Percentiles rank a stretch among this genome's conserved stretches.
Evolutionary conservation across 2,329 filamentous ascomycete species (phyloP).

Genomic region (Hymenoscyphus fraxineus): DNA sequence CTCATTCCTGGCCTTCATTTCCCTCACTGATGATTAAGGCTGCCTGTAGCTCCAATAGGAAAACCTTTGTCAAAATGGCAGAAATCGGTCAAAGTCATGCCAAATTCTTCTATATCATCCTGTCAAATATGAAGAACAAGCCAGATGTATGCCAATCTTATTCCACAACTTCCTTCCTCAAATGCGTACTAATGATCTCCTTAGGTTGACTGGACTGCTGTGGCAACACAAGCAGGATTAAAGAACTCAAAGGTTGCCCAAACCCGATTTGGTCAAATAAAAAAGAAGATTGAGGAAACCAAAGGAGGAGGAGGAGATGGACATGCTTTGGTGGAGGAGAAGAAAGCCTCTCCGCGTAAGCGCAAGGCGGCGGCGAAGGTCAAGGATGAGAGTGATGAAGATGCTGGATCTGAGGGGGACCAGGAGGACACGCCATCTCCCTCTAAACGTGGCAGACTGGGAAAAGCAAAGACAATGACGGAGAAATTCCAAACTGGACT

Average conservation of each 20-base stretch:
- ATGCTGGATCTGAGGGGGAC: not conserved
- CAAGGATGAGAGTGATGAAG: not conserved
- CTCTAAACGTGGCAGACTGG: not conserved
- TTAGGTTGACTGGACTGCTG: slow-evolving; percentile 18
- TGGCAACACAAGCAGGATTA: slow-evolving; percentile 42
- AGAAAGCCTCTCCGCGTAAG: not conserved
- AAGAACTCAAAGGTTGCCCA: slow-evolving; percentile 45
- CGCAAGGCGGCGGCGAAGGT: not conserved
- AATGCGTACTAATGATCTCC: not conserved
- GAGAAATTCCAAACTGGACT: not conserved
- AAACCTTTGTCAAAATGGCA: not conserved
- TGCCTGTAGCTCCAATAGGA: not conserved
- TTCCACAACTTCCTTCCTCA: not conserved
- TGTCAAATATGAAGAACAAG: not conserved
- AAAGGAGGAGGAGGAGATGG: no score
- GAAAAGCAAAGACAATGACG: not conserved
- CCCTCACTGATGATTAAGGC: not conserved
- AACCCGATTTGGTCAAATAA: slow-evolving; percentile 49
- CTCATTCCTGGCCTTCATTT: not conserved
- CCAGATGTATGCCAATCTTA: not conserved
- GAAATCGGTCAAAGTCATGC: not conserved
- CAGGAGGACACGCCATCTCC: not conserved
- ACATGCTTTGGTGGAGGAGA: not conserved
- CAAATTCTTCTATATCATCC: slow-evolving; percentile 2
- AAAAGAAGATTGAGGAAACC: slow-evolving; percentile 37